Conservation (phyloP, 176 grass and related monocot genomes). For the Cenchrus fungigraminus region DNA sequence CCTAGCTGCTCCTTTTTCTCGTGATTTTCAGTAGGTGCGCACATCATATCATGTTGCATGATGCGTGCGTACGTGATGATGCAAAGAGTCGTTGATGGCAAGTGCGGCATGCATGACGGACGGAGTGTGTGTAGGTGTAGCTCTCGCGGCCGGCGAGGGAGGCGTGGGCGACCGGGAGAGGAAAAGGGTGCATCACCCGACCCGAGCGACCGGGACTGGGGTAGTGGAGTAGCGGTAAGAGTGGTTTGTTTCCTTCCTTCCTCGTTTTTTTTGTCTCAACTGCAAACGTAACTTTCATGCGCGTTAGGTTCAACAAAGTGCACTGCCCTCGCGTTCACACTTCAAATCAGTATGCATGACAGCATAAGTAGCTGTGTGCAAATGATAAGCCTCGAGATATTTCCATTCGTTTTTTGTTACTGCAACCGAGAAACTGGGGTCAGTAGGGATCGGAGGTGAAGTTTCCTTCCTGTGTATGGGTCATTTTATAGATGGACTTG, state of each 20-base stretch:
- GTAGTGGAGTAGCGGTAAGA: background rate
- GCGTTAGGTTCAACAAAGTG: background rate
- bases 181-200: background rate
- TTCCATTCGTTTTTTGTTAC: background rate
- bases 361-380: background rate
- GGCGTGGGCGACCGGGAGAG: conserved; percentile 6
- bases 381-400: background rate
- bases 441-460: no score
- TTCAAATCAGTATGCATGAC: background rate
- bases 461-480: no score
- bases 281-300: background rate
- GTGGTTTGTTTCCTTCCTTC: background rate
- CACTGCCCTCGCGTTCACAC: background rate
- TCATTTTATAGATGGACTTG: no score
- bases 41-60: background rate
- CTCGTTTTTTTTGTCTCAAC: background rate
- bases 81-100: conserved; percentile 6
- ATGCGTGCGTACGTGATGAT: conserved; percentile 18
- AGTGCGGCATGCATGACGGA: conserved; percentile 2
- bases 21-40: background rate
- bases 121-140: background rate
- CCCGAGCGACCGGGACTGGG: background rate
- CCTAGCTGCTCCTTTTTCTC: background rate
- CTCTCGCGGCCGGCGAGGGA: background rate
- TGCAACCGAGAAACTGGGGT: background rate